These are phyloP conservation scores for Neurospora sp. DNA, from an alignment of 495 filamentous ascomycete species.

Conservation along the genomic window DNA sequence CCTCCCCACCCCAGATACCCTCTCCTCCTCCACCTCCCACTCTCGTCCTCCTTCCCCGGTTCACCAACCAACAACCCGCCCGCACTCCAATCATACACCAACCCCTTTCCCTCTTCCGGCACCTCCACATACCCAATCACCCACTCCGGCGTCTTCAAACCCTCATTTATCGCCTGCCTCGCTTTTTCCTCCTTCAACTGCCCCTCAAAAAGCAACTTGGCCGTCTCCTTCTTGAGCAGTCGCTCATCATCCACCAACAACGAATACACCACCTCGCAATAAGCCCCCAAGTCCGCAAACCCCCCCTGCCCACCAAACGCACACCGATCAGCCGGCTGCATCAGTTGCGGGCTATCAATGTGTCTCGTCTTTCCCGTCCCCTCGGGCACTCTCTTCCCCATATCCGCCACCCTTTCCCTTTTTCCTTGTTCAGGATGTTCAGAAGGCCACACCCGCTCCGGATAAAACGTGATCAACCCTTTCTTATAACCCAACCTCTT, in stretches of 20 bases:
- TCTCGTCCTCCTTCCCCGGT: not conserved
- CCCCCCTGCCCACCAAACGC: conserved; percentile 24
- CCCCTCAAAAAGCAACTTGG: conserved; percentile 19
- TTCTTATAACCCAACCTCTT: conserved; percentile 5
- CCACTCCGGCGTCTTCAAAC: conserved; percentile 13
- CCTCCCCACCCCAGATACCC: conserved; percentile 30
- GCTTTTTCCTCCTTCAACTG: conserved; percentile 12
- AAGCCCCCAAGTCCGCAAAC: conserved; percentile 16
- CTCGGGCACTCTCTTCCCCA: conserved; percentile 9
- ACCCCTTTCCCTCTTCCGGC: conserved; percentile 2
- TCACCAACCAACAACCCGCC: conserved; percentile 22
- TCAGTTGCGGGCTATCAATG: not conserved
- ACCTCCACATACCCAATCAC: conserved; percentile 13
- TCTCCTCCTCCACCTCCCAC: conserved; percentile 6
- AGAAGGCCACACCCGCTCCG: not conserved
- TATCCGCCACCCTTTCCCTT: conserved; percentile 4
- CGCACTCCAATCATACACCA: conserved; percentile 20
- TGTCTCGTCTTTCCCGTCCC: not conserved
- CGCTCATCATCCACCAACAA: conserved; percentile 23
- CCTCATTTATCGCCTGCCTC: conserved; percentile 10
- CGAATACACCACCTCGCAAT: conserved; percentile 17
- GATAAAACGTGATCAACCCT: conserved; percentile 19
- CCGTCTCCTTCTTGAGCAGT: conserved; percentile 16
- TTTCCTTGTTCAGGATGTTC: not conserved
- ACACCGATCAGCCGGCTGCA: not conserved